Percentiles rank a stretch among this genome's conserved stretches.
Evolutionary conservation across 257 asterid genomes (phyloP).

Genomic region (Penstemon eatonii): DNA sequence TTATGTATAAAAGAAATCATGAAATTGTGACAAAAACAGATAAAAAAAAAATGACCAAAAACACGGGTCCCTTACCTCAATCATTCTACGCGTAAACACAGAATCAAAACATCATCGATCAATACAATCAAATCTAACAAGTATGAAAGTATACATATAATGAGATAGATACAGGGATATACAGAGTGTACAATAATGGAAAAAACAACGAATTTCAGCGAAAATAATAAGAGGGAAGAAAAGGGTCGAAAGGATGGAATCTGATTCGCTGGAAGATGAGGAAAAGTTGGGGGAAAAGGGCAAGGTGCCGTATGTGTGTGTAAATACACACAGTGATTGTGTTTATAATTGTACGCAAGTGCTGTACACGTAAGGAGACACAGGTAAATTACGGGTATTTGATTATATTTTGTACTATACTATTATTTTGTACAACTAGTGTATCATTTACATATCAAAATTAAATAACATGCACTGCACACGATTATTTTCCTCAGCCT

Average conservation of each 20-base stretch:
- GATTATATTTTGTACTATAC: background rate
- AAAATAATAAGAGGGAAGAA: conserved; percentile 12
- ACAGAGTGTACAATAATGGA: background rate
- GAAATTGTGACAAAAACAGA: background rate
- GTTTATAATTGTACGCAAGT: conserved; percentile 25
- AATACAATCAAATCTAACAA: conserved; percentile 18
- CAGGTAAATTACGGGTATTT: conserved; percentile 29
- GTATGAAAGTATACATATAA: conserved; percentile 3
- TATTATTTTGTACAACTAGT: too few species aligned
- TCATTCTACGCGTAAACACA: conserved; percentile 26
- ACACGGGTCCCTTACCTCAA: conserved; percentile 35
- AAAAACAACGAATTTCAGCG: conserved; percentile 13
- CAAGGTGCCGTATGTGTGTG: conserved; percentile 29
- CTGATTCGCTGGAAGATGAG: conserved; percentile 42
- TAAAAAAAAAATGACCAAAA: background rate
- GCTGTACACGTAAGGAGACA: conserved; percentile 22
- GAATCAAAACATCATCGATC: conserved; percentile 27
- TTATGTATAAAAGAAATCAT: background rate
- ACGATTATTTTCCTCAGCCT: too few species aligned
- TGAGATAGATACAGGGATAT: background rate
- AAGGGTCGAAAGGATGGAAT: conserved; percentile 34
- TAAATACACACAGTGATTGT: conserved; percentile 25
- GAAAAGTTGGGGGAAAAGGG: conserved; percentile 29
- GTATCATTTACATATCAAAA: too few species aligned
- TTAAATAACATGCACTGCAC: too few species aligned